These are phyloP conservation scores for Lactifluus pinguis DNA, from an alignment of 768 basidiomycete species.

Conservation along the genomic window DNA sequence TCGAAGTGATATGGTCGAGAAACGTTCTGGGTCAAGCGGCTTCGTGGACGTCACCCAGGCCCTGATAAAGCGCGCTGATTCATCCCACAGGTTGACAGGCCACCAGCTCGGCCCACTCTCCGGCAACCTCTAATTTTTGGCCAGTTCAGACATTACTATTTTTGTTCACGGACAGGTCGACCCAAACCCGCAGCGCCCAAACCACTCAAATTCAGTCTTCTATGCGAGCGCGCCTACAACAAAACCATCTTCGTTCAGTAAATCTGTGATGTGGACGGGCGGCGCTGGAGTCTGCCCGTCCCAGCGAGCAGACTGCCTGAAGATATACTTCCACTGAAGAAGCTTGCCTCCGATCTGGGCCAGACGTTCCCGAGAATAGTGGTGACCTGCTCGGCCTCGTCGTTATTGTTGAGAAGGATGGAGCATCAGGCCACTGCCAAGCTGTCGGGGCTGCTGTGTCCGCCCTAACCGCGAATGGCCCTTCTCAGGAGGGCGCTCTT, in stretches of 20 bases:
- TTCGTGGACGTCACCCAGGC: too few relatives aligned
- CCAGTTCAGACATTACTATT: too few relatives aligned
- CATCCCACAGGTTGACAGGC: too few relatives aligned
- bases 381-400: constrained; percentile 15
- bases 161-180: too few relatives aligned
- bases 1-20: too few relatives aligned
- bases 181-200: background rate
- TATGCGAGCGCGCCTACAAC: constrained; percentile 11
- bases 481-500: background rate
- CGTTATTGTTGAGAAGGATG: background rate
- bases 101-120: too few relatives aligned
- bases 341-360: constrained; percentile 12
- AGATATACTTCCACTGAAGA: constrained; percentile 16
- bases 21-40: too few relatives aligned
- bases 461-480: background rate
- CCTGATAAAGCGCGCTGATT: too few relatives aligned
- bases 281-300: constrained; percentile 18
- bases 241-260: constrained; percentile 16
- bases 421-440: background rate
- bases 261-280: constrained; percentile 16
- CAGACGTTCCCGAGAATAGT: constrained; percentile 16
- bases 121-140: too few relatives aligned
- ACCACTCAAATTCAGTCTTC: constrained; percentile 12
- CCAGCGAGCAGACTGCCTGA: constrained; percentile 16
- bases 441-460: constrained; percentile 1